These are phyloP conservation scores for Trichoderma harzianum DNA, from an alignment of 2,329 filamentous ascomycete genomes.

Conservation along the genomic window DNA sequence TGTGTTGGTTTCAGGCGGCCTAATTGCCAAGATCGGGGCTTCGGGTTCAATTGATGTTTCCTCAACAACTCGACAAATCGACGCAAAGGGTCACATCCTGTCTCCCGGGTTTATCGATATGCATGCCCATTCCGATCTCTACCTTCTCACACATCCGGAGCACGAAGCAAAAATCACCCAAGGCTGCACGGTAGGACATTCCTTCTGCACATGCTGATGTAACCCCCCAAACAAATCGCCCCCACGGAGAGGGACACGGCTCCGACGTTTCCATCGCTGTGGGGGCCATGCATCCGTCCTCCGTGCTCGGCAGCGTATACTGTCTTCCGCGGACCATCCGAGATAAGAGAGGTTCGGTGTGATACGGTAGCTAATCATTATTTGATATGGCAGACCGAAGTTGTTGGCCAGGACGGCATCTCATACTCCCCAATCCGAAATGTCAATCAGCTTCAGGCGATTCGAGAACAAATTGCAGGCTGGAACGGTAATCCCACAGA, in stretches of 20 bases:
- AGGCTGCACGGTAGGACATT: slow-evolving; percentile 24
- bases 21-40: slow-evolving; percentile 22
- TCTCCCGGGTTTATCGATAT: slow-evolving; percentile 28
- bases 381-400: slow-evolving; percentile 21
- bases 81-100: slow-evolving; percentile 22
- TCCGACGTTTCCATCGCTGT: background rate
- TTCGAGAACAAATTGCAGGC: slow-evolving; percentile 25
- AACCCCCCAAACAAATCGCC: background rate
- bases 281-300: background rate
- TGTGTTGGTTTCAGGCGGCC: slow-evolving; percentile 23
- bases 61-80: slow-evolving; percentile 19
- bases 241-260: background rate
- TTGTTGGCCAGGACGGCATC: slow-evolving; percentile 27
- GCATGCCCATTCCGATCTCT: slow-evolving; percentile 27
- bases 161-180: slow-evolving; percentile 27
- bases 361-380: background rate
- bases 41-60: slow-evolving; percentile 19
- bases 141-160: slow-evolving; percentile 24
- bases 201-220: background rate
- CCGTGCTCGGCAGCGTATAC: background rate
- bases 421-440: slow-evolving; percentile 24
- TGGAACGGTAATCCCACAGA: slow-evolving; percentile 28
- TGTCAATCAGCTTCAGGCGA: slow-evolving; percentile 20
- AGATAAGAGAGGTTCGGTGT: background rate
- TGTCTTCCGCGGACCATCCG: background rate